Conservation (phyloP, 192 early-diverging fungal species). For the Backusella parvicylindrica region DNA sequence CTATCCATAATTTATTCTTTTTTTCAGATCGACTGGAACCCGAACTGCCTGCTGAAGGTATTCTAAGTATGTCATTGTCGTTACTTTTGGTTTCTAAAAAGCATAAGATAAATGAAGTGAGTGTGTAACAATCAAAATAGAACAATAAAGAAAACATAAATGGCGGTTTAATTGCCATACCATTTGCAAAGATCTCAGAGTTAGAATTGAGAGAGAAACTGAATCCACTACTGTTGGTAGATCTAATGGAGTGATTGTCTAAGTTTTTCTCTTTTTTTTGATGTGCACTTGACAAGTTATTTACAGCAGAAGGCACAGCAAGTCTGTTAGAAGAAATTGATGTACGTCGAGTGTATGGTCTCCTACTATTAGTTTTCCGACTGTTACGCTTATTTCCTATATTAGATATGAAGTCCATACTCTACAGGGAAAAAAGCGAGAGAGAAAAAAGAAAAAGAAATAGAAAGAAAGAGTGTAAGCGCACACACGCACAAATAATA, state of each 20-base stretch:
- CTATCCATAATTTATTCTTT: background rate
- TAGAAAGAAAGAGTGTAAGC: background rate
- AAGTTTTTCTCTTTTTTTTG: background rate
- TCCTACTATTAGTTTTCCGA: slow-evolving; percentile 4
- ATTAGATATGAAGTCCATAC: slow-evolving; percentile 13
- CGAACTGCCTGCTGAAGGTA: background rate
- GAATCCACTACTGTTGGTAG: background rate
- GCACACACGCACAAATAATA: background rate
- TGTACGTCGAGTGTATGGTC: slow-evolving; percentile 9
- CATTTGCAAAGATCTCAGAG: background rate
- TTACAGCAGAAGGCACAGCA: background rate
- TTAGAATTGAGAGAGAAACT: background rate
- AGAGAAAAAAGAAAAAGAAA: background rate
- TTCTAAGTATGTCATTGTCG: background rate
- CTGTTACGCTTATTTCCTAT: slow-evolving; percentile 12
- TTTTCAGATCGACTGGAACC: background rate
- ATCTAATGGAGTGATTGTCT: background rate
- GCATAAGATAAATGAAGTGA: background rate
- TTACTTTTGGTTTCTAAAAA: background rate
- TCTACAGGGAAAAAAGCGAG: background rate
- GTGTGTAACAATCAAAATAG: background rate
- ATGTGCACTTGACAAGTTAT: background rate
- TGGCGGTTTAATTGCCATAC: background rate
- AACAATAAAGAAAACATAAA: background rate
- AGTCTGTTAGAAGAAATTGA: slow-evolving; percentile 1